Evolutionary conservation across 805 yeast species (phyloP).

Genomic region (Cyberlindnera samutprakarnensis): DNA sequence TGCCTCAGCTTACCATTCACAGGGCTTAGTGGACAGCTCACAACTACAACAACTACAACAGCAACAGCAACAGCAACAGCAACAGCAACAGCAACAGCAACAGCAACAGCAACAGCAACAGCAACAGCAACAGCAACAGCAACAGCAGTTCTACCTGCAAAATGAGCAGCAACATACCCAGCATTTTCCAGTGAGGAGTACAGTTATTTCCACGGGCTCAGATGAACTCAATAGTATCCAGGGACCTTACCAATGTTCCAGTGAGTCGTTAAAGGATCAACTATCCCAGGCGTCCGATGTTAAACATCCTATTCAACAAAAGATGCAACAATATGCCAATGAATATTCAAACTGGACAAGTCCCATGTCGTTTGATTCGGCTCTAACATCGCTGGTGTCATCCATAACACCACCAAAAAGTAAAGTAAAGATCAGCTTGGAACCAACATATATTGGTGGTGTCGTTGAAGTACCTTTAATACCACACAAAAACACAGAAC

Average conservation of each 20-base stretch:
- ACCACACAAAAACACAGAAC: slow-evolving; percentile 7
- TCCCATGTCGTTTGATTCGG: not conserved
- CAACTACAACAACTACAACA: no score
- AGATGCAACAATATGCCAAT: not conserved
- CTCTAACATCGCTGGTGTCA: no score
- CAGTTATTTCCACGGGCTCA: no score
- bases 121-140: not conserved
- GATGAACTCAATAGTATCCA: no score
- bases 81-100: no score
- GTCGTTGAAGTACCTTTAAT: slow-evolving; percentile 6
- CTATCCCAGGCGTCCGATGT: no score
- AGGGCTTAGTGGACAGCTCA: no score
- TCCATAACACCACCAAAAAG: no score
- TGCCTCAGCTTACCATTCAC: no score
- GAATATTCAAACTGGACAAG: not conserved
- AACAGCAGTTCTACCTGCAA: not conserved
- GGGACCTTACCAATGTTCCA: no score
- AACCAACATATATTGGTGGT: slow-evolving; percentile 1
- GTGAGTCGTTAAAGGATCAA: no score
- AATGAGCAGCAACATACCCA: not conserved
- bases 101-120: not conserved
- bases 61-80: no score
- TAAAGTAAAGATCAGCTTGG: not conserved
- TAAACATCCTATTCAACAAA: slow-evolving; percentile 1
- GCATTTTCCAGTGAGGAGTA: not conserved